Base-by-base conservation (phyloP, 257 asterid genomes). In the Scutellaria galericulata region DNA sequence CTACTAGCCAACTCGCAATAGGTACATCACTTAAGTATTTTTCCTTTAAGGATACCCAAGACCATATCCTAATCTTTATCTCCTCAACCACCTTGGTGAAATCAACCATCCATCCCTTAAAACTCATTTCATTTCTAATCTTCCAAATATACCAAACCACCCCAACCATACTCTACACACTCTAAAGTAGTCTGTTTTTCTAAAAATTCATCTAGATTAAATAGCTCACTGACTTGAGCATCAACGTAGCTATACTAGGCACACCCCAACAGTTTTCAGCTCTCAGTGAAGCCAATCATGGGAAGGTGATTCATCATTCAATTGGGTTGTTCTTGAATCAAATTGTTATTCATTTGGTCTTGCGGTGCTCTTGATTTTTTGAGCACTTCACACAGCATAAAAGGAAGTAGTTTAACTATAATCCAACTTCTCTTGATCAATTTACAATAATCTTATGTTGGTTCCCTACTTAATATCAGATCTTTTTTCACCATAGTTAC, bases 381-480 rank as follows among this genome's bases (percentile, higher is more conserved):
- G 8, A 64, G 70, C 42, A 12, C 52, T 24, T 57, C 64, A 57
- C 44, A 57, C 9, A 15, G 47, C 24, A 67, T 50, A 53, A 27
- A 7, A 6, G 22, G 11, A 5, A 65, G 27, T 24, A 51, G 5
- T 47, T 13, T 8, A 47, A 47, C 35, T 0, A 50, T 50, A 50
- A 9, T 14, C 35, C 56, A 7, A 7, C n/a, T 35, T 58, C n/a
- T 50, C 48, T 31, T 66, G 9, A 66, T 41, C 60, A 31, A 27
- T 35, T 50, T 48, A 9, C 60, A 39, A 37, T 13, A 48, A 50
- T 50, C 46, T 66, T 13, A 14, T n/a, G 40, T 37, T 53, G 39
- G 6, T 24, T 6, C 20, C 40, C 40, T 52, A 15, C n/a, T 53
- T 18, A 10, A 31, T 35, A 48, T 66, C 15, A 12, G 22, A 53